Evolutionary conservation across 306 rosid genomes (phyloP).

Genomic region (Luffa acutangula): DNA sequence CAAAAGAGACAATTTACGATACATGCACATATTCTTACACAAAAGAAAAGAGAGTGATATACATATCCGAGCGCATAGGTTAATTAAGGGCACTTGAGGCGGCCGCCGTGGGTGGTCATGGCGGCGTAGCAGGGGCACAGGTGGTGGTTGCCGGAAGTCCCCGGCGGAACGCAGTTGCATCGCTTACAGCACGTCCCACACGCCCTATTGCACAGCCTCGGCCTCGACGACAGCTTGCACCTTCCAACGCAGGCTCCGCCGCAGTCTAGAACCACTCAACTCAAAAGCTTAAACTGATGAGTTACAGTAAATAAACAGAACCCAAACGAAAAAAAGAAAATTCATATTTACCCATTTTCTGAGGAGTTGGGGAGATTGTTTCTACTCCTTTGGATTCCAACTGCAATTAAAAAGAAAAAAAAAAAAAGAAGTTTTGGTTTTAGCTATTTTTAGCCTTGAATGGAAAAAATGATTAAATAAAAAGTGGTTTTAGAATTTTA

Average conservation of each 20-base stretch:
- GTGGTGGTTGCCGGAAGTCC: conserved; percentile 51
- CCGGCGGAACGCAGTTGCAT: conserved; percentile 73
- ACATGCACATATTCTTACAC: not conserved
- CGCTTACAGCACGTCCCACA: conserved; percentile 64
- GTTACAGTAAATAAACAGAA: not conserved
- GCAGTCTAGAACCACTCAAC: not conserved
- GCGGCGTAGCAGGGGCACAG: conserved; percentile 54
- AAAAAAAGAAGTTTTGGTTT: not conserved
- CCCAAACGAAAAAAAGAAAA: not conserved
- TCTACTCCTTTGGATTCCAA: not conserved
- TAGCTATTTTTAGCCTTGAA: not conserved
- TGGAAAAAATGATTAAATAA: not conserved
- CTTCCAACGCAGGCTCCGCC: conserved; percentile 34
- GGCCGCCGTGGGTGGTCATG: conserved; percentile 59
- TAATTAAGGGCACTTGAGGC: conserved; percentile 50
- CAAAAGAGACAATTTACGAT: not conserved
- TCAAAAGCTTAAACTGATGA: not conserved
- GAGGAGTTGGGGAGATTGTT: not conserved
- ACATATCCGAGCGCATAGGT: no score
- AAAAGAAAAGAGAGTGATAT: not conserved
- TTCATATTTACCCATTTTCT: not conserved
- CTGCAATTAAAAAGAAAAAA: not conserved
- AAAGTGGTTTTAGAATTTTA: not conserved
- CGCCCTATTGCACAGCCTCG: conserved; percentile 39
- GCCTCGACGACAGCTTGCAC: conserved; percentile 46